Evolutionary conservation across 2,329 filamentous ascomycete genomes (phyloP), one percentile per base, ranked within the genome.

Genomic region (Parastagonospora nodorum): DNA sequence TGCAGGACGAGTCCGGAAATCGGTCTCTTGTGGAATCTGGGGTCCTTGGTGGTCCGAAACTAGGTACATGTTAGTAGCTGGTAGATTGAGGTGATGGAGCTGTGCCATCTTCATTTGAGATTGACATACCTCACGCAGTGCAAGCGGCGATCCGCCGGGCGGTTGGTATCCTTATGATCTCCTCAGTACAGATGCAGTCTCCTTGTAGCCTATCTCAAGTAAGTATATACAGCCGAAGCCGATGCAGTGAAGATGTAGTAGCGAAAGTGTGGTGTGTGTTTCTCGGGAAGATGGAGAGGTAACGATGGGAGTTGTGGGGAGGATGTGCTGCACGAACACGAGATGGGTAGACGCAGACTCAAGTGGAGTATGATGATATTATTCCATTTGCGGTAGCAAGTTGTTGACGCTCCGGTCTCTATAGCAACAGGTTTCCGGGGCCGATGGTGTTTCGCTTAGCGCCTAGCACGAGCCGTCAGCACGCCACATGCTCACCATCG

Each of bases 121-220:
- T 42, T 37, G 38, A 64, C 78, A 63, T 74, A 91, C 88, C 88
- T 92, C 87, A 87, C 87, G 87, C 87, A 90, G 86, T 83, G 86
- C 87, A 88, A 89, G 86, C 87, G 85, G 86, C 84, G 72, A 63
- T 82, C 83, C 85, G 88, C 87, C 88, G 88, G 88, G 88, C 86
- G 75, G 72, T 71, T 76, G 70, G 74, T 71, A 69, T 76, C 65
- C 65, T 77, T 78, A 77, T 67, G 65, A 72, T 68, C 62, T 72
- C 72, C 67, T 75, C 77, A 73, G 65, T 73, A 72, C 70, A 73
- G 68, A 61, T 67, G 66, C 65, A 71, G 68, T 74, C 67, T 72
- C 68, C 66, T 64, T 66, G 60, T 53, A 68, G 60, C 67, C 71
- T 72, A 64, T 59, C 42, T 71, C 68, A 65, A 63, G 66, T 71